A percentile compares a stretch with the other conserved stretches of the same genome.
Evolutionary conservation across 2,329 filamentous ascomycete genomes (phyloP).

Genomic region (Polychaeton citri): DNA sequence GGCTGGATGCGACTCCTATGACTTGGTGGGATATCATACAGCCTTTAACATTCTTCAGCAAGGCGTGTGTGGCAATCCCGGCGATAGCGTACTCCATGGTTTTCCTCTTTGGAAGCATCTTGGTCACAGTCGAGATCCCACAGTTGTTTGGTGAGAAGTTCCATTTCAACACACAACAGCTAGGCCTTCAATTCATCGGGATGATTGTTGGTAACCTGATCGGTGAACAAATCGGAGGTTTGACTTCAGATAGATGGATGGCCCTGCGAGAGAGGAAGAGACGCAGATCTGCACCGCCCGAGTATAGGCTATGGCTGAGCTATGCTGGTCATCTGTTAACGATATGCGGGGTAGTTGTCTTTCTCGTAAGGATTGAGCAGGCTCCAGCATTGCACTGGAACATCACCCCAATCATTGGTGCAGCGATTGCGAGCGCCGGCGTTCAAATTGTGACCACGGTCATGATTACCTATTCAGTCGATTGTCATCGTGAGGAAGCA

Average conservation of each 20-base stretch:
- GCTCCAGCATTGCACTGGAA: conserved; percentile 35
- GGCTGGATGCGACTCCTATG: conserved; percentile 40
- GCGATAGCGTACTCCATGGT: conserved; percentile 41
- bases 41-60: conserved; percentile 32
- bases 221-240: conserved; percentile 44
- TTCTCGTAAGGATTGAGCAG: conserved; percentile 36
- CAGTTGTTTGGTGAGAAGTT: conserved; percentile 42
- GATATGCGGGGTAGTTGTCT: conserved; percentile 39
- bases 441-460: conserved; percentile 50
- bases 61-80: conserved; percentile 36
- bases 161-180: conserved; percentile 41
- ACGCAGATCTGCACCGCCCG: conserved; percentile 26
- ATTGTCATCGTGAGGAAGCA: conserved; percentile 40
- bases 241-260: conserved; percentile 41
- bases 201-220: conserved; percentile 43
- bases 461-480: conserved; percentile 46
- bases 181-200: conserved; percentile 43
- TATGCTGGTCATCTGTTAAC: conserved; percentile 38
- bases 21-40: conserved; percentile 35
- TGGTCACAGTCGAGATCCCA: conserved; percentile 44
- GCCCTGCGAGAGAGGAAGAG: conserved; percentile 22
- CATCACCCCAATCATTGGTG: conserved; percentile 41
- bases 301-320: conserved; percentile 43
- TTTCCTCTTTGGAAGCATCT: conserved; percentile 39
- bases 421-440: conserved; percentile 37